These are phyloP conservation scores for Cardamine resedifolia DNA, from an alignment of 345 rosid species.

Conservation along the genomic window DNA sequence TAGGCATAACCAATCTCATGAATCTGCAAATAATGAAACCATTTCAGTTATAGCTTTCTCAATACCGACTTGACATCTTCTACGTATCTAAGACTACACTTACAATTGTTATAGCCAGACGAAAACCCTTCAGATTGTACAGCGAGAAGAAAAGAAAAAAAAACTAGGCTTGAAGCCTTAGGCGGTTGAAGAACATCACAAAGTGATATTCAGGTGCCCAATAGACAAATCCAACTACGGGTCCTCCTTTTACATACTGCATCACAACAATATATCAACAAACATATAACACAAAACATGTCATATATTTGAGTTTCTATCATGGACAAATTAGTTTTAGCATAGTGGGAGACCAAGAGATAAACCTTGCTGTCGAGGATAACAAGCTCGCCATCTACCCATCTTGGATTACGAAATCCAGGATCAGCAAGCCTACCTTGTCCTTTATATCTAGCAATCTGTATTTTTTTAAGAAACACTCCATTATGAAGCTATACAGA, in stretches of 20 bases:
- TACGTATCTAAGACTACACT: background rate
- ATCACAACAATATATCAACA: background rate
- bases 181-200: slow-evolving; percentile 87
- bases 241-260: slow-evolving; percentile 93
- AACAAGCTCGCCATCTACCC: slow-evolving; percentile 99
- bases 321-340: slow-evolving; percentile 2
- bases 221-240: slow-evolving; percentile 89
- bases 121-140: slow-evolving; percentile 37
- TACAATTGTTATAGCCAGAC: background rate
- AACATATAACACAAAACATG: background rate
- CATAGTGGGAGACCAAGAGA: slow-evolving; percentile 23
- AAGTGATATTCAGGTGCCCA: slow-evolving; percentile 98
- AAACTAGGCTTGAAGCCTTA: slow-evolving; percentile 66
- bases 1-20: background rate
- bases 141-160: slow-evolving; percentile 6
- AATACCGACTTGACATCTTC: background rate
- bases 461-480: slow-evolving; percentile 18
- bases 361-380: slow-evolving; percentile 92
- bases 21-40: slow-evolving; percentile 14
- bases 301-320: background rate
- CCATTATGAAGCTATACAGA: slow-evolving; percentile 21
- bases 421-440: slow-evolving; percentile 96
- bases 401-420: slow-evolving; percentile 80
- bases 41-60: background rate
- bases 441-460: slow-evolving; percentile 95